A percentile compares a stretch with the other conserved stretches of the same genome.
Conservation (phyloP, 192 early-diverging fungal species). For the Chytriomyces sp. region DNA sequence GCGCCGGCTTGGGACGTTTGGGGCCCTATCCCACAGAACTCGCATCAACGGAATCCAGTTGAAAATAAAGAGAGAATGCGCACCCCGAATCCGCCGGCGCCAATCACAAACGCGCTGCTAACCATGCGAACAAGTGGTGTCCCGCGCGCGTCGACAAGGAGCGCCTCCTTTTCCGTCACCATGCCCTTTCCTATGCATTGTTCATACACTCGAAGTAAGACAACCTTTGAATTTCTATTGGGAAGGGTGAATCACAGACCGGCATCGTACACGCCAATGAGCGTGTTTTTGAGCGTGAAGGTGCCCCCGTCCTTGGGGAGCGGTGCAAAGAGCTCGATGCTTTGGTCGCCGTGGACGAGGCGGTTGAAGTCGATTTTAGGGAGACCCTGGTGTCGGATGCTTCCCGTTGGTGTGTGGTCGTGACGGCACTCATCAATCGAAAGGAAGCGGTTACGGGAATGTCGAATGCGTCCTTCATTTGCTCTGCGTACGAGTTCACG, state of each 20-base stretch:
- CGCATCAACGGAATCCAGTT: neutral
- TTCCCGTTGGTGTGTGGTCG: neutral
- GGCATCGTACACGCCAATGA: conserved; percentile 74
- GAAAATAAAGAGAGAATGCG: conserved; percentile 15
- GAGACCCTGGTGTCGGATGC: conserved; percentile 53
- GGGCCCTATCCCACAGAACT: conserved; percentile 51
- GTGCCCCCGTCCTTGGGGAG: conserved; percentile 60
- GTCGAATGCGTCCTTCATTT: conserved; percentile 24
- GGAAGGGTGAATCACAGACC: no score
- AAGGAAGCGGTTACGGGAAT: conserved; percentile 19
- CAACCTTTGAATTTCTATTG: no score
- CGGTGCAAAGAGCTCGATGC: conserved; percentile 58
- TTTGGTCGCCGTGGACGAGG: conserved; percentile 77
- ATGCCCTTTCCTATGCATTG: conserved; percentile 55
- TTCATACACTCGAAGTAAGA: conserved; percentile 12
- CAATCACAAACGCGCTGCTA: conserved; percentile 66
- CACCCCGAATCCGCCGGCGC: conserved; percentile 69
- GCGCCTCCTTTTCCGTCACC: conserved; percentile 65
- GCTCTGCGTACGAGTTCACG: conserved; percentile 58
- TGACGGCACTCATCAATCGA: neutral
- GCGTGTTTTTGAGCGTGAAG: conserved; percentile 56
- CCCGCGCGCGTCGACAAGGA: conserved; percentile 49
- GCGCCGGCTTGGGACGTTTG: conserved; percentile 63
- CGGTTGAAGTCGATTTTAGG: conserved; percentile 68
- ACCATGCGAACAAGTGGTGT: conserved; percentile 44